These are phyloP conservation scores for Globisporangium barbulae DNA, from an alignment of 352 stramenopile species.

Conservation along the genomic window DNA sequence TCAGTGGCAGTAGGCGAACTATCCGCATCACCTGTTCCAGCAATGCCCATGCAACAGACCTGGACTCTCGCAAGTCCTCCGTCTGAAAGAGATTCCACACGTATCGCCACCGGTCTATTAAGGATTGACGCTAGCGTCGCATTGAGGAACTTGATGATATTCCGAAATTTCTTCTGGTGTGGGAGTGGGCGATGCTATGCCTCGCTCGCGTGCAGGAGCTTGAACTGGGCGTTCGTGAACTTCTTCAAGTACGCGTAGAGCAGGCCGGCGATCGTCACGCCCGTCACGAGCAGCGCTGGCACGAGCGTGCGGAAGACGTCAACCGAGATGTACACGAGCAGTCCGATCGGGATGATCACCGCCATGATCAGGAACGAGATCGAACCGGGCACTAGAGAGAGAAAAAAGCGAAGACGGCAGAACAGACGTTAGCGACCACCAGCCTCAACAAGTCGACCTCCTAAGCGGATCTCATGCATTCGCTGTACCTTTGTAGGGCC, in stretches of 20 bases:
- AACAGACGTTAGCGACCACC: not conserved
- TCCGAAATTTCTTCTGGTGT: not conserved
- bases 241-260: constrained; percentile 40
- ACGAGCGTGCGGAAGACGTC: constrained; percentile 44
- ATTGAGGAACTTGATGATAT: too few relatives aligned
- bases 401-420: not conserved
- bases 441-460: too few relatives aligned
- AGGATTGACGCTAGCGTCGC: too few relatives aligned
- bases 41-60: too few relatives aligned
- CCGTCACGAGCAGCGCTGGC: constrained; percentile 36
- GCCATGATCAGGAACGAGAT: constrained; percentile 25
- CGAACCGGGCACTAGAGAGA: constrained; percentile 28
- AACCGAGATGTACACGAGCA: constrained; percentile 45
- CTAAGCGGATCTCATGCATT: too few relatives aligned
- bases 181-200: constrained; percentile 13
- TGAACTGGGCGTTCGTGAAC: constrained; percentile 44
- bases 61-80: too few relatives aligned
- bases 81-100: too few relatives aligned
- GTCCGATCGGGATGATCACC: constrained; percentile 28
- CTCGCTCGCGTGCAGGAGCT: constrained; percentile 14
- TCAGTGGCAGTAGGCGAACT: too few relatives aligned
- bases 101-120: too few relatives aligned
- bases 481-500: constrained; percentile 27
- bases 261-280: constrained; percentile 31
- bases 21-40: too few relatives aligned